Base-by-base conservation (phyloP, 495 filamentous ascomycete species). In the Xylona heveae region DNA sequence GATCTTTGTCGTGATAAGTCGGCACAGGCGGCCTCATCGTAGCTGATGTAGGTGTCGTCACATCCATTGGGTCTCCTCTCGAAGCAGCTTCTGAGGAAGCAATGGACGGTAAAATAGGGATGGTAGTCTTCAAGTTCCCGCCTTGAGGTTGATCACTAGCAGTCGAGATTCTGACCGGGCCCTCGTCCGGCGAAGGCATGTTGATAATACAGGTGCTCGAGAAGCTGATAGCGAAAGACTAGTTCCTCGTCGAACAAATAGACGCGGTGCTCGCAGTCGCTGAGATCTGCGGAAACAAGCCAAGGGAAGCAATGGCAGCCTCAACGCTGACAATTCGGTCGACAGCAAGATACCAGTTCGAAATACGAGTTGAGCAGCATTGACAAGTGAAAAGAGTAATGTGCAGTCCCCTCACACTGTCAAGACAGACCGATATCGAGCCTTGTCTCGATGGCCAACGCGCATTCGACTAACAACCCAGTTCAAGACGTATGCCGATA, bases 1-100 rank as follows among this genome's bases (percentile, higher is more conserved):
- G 54, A 44, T 67, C 62, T 38, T 49, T 52, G 31, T 65, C 58
- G 19, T 57, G 54, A 31, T 52, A 58, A 44, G 49, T 55, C 35
- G 62, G 57, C 25, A 54, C 47, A 28, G 55, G 49, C 16, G 47
- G 49, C 9, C 48, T 50, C 42, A 57, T 51, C 20, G 49, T 35
- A 7, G 47, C 46, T 21, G 61, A 50, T 33, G 54, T 38, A 34
- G 58, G 43, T 18, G 60, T 52, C 35, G 63, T 64, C 41, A 61
- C 44, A 17, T 65, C 62, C 60, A 65, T 66, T 21, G 53, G 54
- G 24, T 54, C 53, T 24, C 46, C 49, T 35, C 50, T 47, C 38
- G 43, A 48, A 22, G 44, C 41, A 12, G 60, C 57, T 12, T 8
- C 23, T 13, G 42, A 23, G 23, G 51, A 43, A 24, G 54, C 40